Base-by-base conservation (phyloP, 1,284 basidiomycete genomes). In the Anthracocystis walkeri region DNA sequence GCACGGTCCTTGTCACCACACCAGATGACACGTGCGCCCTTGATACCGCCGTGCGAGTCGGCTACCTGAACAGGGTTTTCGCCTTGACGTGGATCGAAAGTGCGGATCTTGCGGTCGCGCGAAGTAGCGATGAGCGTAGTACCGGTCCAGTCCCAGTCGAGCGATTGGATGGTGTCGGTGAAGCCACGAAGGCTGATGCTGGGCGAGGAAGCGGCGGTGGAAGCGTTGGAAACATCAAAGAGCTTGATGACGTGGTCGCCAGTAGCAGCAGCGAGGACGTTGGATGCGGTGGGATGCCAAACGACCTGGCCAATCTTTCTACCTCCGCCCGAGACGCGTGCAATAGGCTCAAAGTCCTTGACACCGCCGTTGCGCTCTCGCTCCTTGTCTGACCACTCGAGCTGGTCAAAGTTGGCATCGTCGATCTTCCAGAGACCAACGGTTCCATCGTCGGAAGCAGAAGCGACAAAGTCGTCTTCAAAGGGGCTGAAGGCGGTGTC, bases 401-500 rank as follows among this genome's bases (percentile, higher is more conserved):
- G 70, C 49, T 78, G 73, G 21, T 70, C 78, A 38, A 75, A 82
- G 25, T 89, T 90, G 91, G 92, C 94, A 62, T 89, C 89, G 21
- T 98, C 93, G 46, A 88, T 87, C 48, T 90, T 90, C 94, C 94
- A 98, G 80, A 99, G 88, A 85, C 94, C 90, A 68, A 93, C 89
- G 81, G 95, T 94, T 35, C 95, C 95, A 85, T 99, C 97, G 86
- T 98, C 96, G 60, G 92, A 93, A 16, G 89, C 93, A 1, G 93
- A 95, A 3, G 92, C 95, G 73, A 97, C 92, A 81, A 97, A 88
- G 18, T 90, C 88, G 86, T 98, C 95, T 84, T 95, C 91, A 85
- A 97, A 95, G 1, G 95, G 95, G 0, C 92, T 94, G 93, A 95
- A 99, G 79, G 93, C 93, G 0, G 96, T 98, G 86, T 98, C 96